Conservation (phyloP, 805 yeast species). For the Metschnikowia kunwiensis region DNA sequence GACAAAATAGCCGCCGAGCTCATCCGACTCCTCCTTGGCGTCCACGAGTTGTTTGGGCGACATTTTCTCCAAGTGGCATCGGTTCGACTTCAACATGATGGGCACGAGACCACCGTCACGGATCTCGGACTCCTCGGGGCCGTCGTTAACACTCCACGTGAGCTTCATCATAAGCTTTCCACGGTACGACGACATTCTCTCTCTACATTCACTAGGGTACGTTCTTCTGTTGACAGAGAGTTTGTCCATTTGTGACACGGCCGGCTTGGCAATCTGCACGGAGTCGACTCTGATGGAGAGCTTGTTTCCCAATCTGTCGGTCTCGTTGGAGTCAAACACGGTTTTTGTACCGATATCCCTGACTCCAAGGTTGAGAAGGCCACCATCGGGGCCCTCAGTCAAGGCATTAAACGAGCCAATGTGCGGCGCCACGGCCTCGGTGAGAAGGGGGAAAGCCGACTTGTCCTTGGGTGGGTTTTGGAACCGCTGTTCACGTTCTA, state of each 20-base stretch:
- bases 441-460: constrained; percentile 74
- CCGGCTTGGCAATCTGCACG: constrained; percentile 83
- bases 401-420: constrained; percentile 94
- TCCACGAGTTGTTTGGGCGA: constrained; percentile 79
- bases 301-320: constrained; percentile 77
- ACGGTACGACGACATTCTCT: constrained; percentile 78
- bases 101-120: constrained; percentile 93
- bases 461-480: constrained; percentile 86
- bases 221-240: constrained; percentile 73
- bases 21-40: constrained; percentile 87
- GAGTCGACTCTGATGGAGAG: constrained; percentile 80
- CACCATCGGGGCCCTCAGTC: constrained; percentile 84
- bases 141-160: constrained; percentile 84
- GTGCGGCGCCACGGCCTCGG: constrained; percentile 92
- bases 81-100: constrained; percentile 82
- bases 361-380: constrained; percentile 78
- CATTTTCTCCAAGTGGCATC: constrained; percentile 85
- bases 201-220: constrained; percentile 81
- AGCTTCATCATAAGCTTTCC: constrained; percentile 76
- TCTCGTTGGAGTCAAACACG: constrained; percentile 76
- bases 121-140: constrained; percentile 72
- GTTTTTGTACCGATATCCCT: constrained; percentile 85
- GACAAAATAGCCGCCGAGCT: constrained; percentile 92
- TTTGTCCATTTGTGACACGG: constrained; percentile 67
- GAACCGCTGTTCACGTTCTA: constrained; percentile 84